phyloP scores from a whole-genome alignment of 768 basidiomycete species.

The Pholiota microspora region DNA sequence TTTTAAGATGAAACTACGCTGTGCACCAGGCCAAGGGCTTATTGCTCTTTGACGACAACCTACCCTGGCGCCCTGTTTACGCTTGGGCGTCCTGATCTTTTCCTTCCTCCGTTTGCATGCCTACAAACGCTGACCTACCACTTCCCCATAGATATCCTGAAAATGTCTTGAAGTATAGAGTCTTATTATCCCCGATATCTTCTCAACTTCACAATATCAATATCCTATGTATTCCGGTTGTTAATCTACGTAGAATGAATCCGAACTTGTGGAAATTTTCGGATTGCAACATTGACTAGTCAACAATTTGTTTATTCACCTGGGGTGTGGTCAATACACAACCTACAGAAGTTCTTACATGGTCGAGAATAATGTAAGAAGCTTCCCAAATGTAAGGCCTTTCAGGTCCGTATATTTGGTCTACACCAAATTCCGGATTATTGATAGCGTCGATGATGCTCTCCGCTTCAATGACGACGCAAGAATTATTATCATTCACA shows the following conservation, averaged over 20 bases:
- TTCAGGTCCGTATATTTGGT: conserved; percentile 42
- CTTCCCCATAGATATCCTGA: background rate
- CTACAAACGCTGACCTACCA: background rate
- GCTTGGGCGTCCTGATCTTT: conserved; percentile 50
- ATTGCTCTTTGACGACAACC: conserved; percentile 41
- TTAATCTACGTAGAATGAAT: too few relatives aligned
- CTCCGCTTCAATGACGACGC: conserved; percentile 44
- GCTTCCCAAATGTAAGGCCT: conserved; percentile 38
- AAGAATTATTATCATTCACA: too few relatives aligned
- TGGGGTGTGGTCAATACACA: too few relatives aligned
- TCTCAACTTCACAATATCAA: too few relatives aligned
- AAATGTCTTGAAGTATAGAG: too few relatives aligned
- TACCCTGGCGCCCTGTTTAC: conserved; percentile 48
- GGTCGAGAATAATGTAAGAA: conserved; percentile 17
- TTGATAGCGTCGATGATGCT: conserved; percentile 46
- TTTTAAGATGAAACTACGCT: conserved; percentile 47
- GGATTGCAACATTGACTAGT: too few relatives aligned
- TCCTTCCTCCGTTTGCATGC: conserved; percentile 4
- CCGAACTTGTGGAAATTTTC: too few relatives aligned
- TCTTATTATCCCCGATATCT: too few relatives aligned
- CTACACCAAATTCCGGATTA: conserved; percentile 40
- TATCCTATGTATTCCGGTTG: too few relatives aligned
- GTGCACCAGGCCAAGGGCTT: conserved; percentile 59
- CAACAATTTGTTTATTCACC: too few relatives aligned
- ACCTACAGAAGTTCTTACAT: too few relatives aligned